Evolutionary conservation across 768 basidiomycete species (phyloP).

Genomic region (Podaxis sp.): DNA sequence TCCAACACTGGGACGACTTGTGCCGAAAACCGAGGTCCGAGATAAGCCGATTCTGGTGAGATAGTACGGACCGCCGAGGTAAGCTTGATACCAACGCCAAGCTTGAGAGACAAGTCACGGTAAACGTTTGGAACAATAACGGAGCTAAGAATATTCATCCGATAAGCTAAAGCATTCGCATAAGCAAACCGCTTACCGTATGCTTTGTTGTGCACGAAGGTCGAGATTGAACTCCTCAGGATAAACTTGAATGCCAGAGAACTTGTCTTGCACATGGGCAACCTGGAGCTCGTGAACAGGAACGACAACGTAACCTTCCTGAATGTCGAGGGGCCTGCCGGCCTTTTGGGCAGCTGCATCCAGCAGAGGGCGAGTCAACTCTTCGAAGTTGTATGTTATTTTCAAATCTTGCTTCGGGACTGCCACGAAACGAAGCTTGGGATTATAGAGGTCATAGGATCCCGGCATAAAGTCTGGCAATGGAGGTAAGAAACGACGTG

Average conservation of each 20-base stretch:
- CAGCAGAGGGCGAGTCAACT: conserved; percentile 38
- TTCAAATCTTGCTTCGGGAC: conserved; percentile 41
- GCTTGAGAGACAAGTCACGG: conserved; percentile 47
- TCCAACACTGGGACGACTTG: conserved; percentile 48
- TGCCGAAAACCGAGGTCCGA: conserved; percentile 54
- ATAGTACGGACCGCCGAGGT: conserved; percentile 59
- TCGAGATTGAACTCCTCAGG: conserved; percentile 40
- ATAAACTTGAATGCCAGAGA: conserved; percentile 42
- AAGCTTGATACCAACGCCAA: conserved; percentile 53
- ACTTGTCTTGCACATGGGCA: conserved; percentile 47
- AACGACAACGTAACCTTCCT: conserved; percentile 36
- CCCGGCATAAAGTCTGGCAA: conserved; percentile 43
- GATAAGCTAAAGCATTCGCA: neutral
- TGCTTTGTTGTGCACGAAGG: conserved; percentile 50
- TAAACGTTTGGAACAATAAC: conserved; percentile 48
- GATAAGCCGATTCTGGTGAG: conserved; percentile 55
- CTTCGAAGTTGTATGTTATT: conserved; percentile 52
- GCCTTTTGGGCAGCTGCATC: conserved; percentile 35
- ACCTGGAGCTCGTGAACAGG: conserved; percentile 59
- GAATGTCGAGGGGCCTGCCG: conserved; percentile 31
- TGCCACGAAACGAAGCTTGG: conserved; percentile 46
- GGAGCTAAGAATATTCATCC: conserved; percentile 36
- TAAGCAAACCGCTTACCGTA: conserved; percentile 35
- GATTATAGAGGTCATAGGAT: conserved; percentile 47
- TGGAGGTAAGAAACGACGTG: conserved; percentile 49